Evolutionary conservation across 1,139 yeast genomes (phyloP), one percentile per base, ranked within the genome.

Genomic region (Candida glucosophila): DNA sequence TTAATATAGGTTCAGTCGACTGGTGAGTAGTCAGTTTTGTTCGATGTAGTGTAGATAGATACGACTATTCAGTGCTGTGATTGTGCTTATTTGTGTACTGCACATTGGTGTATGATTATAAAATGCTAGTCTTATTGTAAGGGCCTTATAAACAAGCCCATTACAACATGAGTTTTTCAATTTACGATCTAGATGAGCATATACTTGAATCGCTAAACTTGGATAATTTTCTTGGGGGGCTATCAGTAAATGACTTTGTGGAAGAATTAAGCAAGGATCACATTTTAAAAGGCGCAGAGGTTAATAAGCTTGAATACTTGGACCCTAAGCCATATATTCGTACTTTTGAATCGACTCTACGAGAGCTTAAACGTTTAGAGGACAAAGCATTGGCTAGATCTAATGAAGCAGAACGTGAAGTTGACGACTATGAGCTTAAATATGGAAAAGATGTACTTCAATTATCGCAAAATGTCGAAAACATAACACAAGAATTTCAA

Each of bases 301-400:
- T 71, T 24, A 67, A 68, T 39, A 61, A 68, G 28, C 48, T 68
- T 20, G 71, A 69, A 28, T 69, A 69, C 46, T 50, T 80, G 29
- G 96, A 90, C 47, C 96, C 98, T 2, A 86, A 83, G 40, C 98
- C 98, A 2, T 88, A 83, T 47, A 90, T 90, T 28, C 70, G 95
- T 42, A 83, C 95, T 0, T 88, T 90, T 51, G 97, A 88, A 50
- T 75, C 90, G 2, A 85, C 92, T 1, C 58, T 86, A 23, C 65
- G 76, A 28, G 92, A 83, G 44, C 56, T 85, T 35, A 72, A 76
- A 40, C 63, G 63, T 26, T 52, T 86, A 23, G 66, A 66, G 26
- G 62, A 61, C 2, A 76, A 76, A 25, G 74, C 86, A 2, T 48
- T 57, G 5, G 47, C 51, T 8, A 65, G 63, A 30, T 74, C 71